phyloP scores from a whole-genome alignment of 352 stramenopile species.

The Plasmopara viticola region DNA sequence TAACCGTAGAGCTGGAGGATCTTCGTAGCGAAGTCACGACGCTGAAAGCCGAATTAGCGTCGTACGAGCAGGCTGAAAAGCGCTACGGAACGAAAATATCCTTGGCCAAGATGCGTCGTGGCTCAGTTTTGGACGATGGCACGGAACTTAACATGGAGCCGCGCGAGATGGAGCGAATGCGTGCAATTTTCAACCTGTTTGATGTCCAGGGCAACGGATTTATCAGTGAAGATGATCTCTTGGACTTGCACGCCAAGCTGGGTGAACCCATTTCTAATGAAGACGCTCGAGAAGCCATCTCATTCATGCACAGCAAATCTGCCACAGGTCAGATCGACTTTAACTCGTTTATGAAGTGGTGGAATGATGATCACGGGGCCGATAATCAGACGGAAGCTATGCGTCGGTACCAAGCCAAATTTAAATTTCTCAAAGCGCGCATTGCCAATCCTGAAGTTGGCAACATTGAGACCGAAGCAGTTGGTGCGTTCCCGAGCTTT shows the following conservation, averaged over 20 bases:
- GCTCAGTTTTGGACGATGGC: slow-evolving; percentile 68
- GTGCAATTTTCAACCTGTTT: slow-evolving; percentile 78
- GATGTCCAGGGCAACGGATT: slow-evolving; percentile 75
- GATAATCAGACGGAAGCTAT: slow-evolving; percentile 71
- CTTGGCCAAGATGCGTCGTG: slow-evolving; percentile 45
- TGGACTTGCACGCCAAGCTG: slow-evolving; percentile 77
- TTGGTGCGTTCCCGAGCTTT: slow-evolving; percentile 82
- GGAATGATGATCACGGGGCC: slow-evolving; percentile 76
- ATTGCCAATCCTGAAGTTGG: slow-evolving; percentile 79
- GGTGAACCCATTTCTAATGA: slow-evolving; percentile 73
- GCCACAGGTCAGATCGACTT: slow-evolving; percentile 70
- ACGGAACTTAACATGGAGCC: slow-evolving; percentile 76
- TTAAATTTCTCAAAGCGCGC: slow-evolving; percentile 86
- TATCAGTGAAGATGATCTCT: slow-evolving; percentile 68
- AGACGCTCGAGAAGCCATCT: slow-evolving; percentile 64
- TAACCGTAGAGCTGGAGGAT: slow-evolving; percentile 68
- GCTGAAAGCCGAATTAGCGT: slow-evolving; percentile 62
- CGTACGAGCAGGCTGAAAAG: slow-evolving; percentile 78
- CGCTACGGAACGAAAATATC: slow-evolving; percentile 55
- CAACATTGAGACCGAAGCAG: slow-evolving; percentile 67
- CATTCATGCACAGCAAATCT: slow-evolving; percentile 57
- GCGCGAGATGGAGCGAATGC: slow-evolving; percentile 82
- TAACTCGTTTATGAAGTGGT: slow-evolving; percentile 86
- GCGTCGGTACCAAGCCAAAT: slow-evolving; percentile 80
- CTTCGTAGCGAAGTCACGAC: slow-evolving; percentile 63